Percentiles rank a stretch among this genome's conserved stretches.
Conservation (phyloP, 169 alveolate species). For the Cystoisospora suis region DNA sequence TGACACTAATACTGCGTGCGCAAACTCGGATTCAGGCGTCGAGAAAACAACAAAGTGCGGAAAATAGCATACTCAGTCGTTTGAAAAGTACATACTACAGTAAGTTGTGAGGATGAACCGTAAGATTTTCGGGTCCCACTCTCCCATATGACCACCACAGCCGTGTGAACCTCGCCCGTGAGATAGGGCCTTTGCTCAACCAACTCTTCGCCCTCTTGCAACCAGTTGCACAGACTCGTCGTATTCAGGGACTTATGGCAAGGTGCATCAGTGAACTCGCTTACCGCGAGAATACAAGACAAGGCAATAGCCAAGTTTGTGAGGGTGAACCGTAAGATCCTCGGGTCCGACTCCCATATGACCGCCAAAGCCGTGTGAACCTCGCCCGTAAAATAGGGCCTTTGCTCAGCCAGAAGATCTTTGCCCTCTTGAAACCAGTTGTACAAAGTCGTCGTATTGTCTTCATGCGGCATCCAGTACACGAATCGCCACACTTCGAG, state of each 20-base stretch:
- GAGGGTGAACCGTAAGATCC: background rate
- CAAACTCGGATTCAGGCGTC: too few relatives aligned
- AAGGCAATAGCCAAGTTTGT: constrained; percentile 19
- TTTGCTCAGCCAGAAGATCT: background rate
- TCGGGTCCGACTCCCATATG: constrained; percentile 72
- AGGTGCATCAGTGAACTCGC: too few relatives aligned
- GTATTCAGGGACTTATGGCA: too few relatives aligned
- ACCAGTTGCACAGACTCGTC: background rate
- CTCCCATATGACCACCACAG: constrained; percentile 64
- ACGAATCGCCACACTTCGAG: constrained; percentile 42
- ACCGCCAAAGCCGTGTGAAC: constrained; percentile 53
- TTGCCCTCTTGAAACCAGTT: constrained; percentile 12
- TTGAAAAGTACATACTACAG: too few relatives aligned
- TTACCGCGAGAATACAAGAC: constrained; percentile 7
- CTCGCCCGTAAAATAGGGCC: constrained; percentile 20
- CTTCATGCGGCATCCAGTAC: constrained; percentile 44
- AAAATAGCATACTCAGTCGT: too few relatives aligned
- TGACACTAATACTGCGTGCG: too few relatives aligned
- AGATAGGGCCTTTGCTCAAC: background rate
- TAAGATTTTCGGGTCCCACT: constrained; percentile 65
- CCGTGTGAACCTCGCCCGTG: constrained; percentile 48
- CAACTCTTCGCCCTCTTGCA: constrained; percentile 3
- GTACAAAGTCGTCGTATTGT: constrained; percentile 20
- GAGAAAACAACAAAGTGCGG: too few relatives aligned
- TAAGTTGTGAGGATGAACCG: constrained; percentile 3